Evolutionary conservation across 805 yeast species (phyloP).

Genomic region (Vanderwaltozyma yarrowii): DNA sequence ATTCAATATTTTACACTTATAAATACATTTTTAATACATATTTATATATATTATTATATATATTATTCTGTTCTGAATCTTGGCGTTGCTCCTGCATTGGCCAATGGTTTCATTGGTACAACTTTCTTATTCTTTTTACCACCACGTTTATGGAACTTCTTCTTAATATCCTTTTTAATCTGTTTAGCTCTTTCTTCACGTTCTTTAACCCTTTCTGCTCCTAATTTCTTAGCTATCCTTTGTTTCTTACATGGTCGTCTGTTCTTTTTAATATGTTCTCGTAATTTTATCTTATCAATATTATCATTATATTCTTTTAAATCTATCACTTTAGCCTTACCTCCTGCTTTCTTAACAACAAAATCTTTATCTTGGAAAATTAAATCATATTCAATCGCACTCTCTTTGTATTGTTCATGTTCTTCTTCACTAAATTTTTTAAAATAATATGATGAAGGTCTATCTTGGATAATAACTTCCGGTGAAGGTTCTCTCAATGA

Average conservation of each 20-base stretch:
- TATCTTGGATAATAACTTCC: constrained; percentile 10
- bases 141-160: constrained; percentile 29
- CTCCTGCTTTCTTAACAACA: constrained; percentile 6
- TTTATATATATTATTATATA: neutral
- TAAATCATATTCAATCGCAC: constrained; percentile 15
- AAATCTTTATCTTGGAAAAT: constrained; percentile 8
- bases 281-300: constrained; percentile 7
- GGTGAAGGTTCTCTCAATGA: constrained; percentile 17
- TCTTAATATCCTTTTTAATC: constrained; percentile 22
- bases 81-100: constrained; percentile 12
- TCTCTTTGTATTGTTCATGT: constrained; percentile 6
- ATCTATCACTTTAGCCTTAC: constrained; percentile 11
- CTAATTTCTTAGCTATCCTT: constrained; percentile 21
- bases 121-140: constrained; percentile 28
- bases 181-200: constrained; percentile 17
- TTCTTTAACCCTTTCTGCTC: constrained; percentile 13
- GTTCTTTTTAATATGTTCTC: constrained; percentile 10
- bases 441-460: constrained; percentile 21
- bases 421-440: constrained; percentile 9
- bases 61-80: constrained; percentile 10
- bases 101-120: constrained; percentile 11
- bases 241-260: constrained; percentile 28
- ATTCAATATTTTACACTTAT: neutral
- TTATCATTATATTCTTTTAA: constrained; percentile 11
- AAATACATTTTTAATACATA: neutral